Percentiles rank a stretch among this genome's conserved stretches.
Conservation (phyloP, 2,329 filamentous ascomycete genomes). For the Dactylellina cionopaga region DNA sequence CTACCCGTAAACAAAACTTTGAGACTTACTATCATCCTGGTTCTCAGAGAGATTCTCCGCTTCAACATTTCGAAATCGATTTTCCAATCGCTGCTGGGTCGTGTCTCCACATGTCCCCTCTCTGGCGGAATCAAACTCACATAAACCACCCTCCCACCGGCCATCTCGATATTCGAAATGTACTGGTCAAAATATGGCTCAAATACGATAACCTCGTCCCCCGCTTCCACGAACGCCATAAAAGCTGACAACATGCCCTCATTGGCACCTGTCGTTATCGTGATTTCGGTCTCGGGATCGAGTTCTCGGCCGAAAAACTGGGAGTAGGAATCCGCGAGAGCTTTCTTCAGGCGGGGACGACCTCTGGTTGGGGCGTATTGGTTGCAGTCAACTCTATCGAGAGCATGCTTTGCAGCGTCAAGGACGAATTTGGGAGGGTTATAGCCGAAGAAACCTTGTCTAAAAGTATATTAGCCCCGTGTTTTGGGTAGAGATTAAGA, state of each 20-base stretch:
- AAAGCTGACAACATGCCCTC: conserved; percentile 86
- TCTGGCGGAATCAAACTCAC: conserved; percentile 91
- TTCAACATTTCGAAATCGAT: conserved; percentile 86
- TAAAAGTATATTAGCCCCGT: conserved; percentile 43
- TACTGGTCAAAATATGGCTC: conserved; percentile 99
- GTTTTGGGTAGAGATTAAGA: conserved; percentile 55
- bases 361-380: conserved; percentile 98
- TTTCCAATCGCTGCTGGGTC: conserved; percentile 86
- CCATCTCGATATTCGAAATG: conserved; percentile 98
- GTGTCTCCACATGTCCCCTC: conserved; percentile 79
- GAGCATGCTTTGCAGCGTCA: conserved; percentile 86
- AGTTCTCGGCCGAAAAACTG: conserved; percentile 84
- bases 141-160: conserved; percentile 92
- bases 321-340: conserved; percentile 90
- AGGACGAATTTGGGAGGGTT: conserved; percentile 92
- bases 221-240: conserved; percentile 94
- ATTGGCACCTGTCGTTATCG: conserved; percentile 91
- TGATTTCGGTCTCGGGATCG: conserved; percentile 90
- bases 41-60: conserved; percentile 80
- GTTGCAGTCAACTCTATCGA: conserved; percentile 94
- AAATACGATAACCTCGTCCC: conserved; percentile 96
- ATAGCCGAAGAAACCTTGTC: conserved; percentile 83
- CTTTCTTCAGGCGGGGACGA: conserved; percentile 88
- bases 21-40: conserved; percentile 96
- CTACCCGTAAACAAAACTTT: no score